Base-by-base conservation (phyloP, 305 asterid genomes). In the Lippia alba region DNA sequence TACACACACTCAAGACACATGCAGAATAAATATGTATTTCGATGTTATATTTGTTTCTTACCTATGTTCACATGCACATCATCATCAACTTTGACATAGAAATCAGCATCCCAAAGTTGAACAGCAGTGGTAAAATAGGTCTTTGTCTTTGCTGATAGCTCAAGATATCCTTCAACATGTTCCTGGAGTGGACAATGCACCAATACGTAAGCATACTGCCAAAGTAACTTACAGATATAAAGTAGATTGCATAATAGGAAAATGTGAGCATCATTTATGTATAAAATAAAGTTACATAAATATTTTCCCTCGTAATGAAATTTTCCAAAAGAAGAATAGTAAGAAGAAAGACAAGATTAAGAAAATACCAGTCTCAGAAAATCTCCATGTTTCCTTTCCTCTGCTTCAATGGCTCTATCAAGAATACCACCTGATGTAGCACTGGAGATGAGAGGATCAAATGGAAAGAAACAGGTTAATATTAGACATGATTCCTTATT, bases 61-160 rank as follows among this genome's bases (percentile, higher is more conserved):
- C 99, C 97, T 77, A 91, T 81, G 72, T 94, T 94, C 48, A 94
- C 99, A 82, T 94, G 97, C 62, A 94, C 95, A 74, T 94, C 99
- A 75, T 94, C 99, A 18, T 94, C 99, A 40, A 94, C 99, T 84
- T 94, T 94, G 66, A 94, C 94, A 75, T 94, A 91, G 77, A 89
- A 94, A 76, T 94, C 97, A 8, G 97, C 99, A 82, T 94, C 97
- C 97, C 99, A 94, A 18, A 84, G 77, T 49, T 85, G 83, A 80
- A 86, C 86, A 46, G 97, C 97, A 34, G 97, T 82, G 74, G 91
- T 76, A 71, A 94, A 89, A 78, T 89, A 91, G 12, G 92, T 65
- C 79, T 88, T 90, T 11, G 97, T 91, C 84, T 94, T 94, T 34
- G 96, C 96, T 16, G 97, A 94, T 62, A 94, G 82, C 79, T 94